Conservation (phyloP, 441 rosid species). For the Breynia disticha region DNA sequence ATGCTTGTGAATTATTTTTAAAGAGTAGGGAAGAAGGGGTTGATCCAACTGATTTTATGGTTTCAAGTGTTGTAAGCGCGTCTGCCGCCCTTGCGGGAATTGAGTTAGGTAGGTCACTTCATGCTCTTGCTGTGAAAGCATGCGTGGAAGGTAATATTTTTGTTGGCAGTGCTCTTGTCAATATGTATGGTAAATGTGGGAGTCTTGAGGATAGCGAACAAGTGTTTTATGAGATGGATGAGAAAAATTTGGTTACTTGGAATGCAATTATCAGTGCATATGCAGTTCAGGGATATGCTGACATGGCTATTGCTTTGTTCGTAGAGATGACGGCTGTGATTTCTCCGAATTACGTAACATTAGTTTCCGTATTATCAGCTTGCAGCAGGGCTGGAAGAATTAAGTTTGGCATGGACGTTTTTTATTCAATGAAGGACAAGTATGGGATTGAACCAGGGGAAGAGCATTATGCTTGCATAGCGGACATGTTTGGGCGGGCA, state of each 20-base stretch:
- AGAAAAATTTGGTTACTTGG: conserved; percentile 62
- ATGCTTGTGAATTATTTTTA: conserved; percentile 42
- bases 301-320: conserved; percentile 46
- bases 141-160: conserved; percentile 52
- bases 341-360: conserved; percentile 58
- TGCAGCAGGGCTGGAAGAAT: conserved; percentile 74
- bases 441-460: conserved; percentile 58
- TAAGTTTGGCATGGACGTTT: conserved; percentile 51
- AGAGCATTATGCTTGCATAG: conserved; percentile 81
- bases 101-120: conserved; percentile 63
- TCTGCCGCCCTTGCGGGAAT: conserved; percentile 64
- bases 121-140: conserved; percentile 62
- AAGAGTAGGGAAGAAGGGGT: conserved; percentile 43
- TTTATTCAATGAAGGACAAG: conserved; percentile 48
- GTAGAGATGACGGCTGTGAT: conserved; percentile 44
- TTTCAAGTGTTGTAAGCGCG: conserved; percentile 58
- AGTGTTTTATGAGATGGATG: conserved; percentile 52
- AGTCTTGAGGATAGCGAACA: conserved; percentile 45
- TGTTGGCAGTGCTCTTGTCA: conserved; percentile 74
- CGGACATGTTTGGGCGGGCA: conserved; percentile 77
- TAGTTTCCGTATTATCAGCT: conserved; percentile 71
- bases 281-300: conserved; percentile 67
- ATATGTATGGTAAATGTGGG: conserved; percentile 95
- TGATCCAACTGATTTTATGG: conserved; percentile 58
- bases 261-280: conserved; percentile 73